phyloP scores from a whole-genome alignment of 139 green algal genomes.

The Chlamydomonas sp. region DNA sequence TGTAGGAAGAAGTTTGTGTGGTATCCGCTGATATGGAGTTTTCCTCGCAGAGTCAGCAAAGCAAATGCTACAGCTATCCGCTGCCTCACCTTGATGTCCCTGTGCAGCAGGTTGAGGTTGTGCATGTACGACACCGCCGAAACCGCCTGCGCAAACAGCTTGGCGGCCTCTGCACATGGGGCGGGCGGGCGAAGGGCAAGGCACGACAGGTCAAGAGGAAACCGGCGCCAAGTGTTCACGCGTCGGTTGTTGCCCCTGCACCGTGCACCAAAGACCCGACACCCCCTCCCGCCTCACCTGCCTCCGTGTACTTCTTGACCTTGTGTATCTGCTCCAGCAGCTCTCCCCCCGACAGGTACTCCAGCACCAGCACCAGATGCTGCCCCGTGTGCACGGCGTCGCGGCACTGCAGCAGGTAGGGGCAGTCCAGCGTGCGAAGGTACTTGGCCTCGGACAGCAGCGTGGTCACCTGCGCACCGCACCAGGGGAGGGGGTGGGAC shows the following conservation, averaged over 20 bases:
- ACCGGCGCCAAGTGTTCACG: no score
- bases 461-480: constrained; percentile 13
- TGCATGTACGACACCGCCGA: constrained; percentile 56
- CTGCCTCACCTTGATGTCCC: constrained; percentile 44
- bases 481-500: not conserved
- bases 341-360: constrained; percentile 48
- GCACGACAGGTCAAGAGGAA: no score
- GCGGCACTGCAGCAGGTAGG: constrained; percentile 44
- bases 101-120: constrained; percentile 58
- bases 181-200: no score
- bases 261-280: no score
- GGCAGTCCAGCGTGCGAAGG: constrained; percentile 48
- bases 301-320: constrained; percentile 53
- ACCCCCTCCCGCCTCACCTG: not conserved
- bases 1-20: no score
- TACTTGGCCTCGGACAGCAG: constrained; percentile 43
- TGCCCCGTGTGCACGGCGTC: constrained; percentile 22
- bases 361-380: constrained; percentile 55
- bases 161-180: constrained; percentile 13
- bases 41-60: not conserved
- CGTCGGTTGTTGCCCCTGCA: no score
- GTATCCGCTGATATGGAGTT: no score
- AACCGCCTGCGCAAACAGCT: constrained; percentile 54
- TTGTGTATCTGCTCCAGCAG: constrained; percentile 47
- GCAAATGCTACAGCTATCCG: not conserved